phyloP scores from a whole-genome alignment of 139 green algal genomes.

The Limnomonas spitsbergensis region DNA sequence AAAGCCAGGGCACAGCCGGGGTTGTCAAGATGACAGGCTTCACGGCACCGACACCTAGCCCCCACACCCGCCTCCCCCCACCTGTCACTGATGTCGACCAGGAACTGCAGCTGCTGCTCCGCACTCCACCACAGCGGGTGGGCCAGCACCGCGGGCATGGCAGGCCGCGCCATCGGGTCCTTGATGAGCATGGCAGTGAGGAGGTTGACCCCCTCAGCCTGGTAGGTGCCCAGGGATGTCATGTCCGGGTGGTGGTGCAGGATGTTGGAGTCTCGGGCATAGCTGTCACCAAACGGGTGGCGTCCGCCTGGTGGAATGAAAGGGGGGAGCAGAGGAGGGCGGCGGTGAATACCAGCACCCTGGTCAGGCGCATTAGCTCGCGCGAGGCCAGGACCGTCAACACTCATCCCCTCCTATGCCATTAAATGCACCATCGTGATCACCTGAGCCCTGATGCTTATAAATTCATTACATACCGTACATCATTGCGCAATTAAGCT shows the following conservation, averaged over 20 bases:
- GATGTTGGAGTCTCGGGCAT: constrained; percentile 90
- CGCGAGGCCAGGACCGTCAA: no score
- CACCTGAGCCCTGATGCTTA: no score
- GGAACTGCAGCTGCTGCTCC: constrained; percentile 79
- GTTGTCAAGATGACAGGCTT: no score
- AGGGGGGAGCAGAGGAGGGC: neutral
- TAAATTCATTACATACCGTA: no score
- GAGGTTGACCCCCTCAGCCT: constrained; percentile 76
- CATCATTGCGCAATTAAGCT: no score
- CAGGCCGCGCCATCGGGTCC: constrained; percentile 60
- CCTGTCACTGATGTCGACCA: constrained; percentile 78
- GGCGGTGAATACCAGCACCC: neutral
- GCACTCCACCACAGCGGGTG: constrained; percentile 92
- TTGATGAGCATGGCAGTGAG: constrained; percentile 63
- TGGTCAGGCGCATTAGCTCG: no score
- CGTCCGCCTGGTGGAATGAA: constrained; percentile 49
- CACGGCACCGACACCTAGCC: no score
- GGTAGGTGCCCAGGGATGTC: constrained; percentile 29
- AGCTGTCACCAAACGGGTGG: constrained; percentile 88
- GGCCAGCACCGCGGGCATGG: constrained; percentile 59
- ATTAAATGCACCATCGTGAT: no score
- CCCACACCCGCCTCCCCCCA: no score
- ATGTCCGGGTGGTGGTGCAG: constrained; percentile 44
- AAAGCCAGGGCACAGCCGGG: no score
- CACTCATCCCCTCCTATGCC: no score